Evolutionary conservation across 192 early-diverging fungal species (phyloP).

Genomic region (Linnemannia exigua): DNA sequence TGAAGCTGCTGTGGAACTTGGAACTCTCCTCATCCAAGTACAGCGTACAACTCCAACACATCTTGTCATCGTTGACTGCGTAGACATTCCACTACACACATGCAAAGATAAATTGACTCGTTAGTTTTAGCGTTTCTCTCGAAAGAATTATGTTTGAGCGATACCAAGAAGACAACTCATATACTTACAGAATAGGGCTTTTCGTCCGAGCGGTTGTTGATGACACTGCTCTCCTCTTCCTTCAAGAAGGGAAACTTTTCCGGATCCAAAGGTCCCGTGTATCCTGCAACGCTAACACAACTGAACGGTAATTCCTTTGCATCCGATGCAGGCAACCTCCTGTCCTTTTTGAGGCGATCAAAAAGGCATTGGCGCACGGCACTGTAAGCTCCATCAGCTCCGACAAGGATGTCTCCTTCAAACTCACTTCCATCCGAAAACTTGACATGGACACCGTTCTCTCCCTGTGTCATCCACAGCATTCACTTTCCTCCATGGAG

Average conservation of each 20-base stretch:
- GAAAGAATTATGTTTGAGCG: too few relatives aligned
- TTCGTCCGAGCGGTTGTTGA: background rate
- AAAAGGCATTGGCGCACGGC: conserved; percentile 19
- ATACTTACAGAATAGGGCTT: conserved; percentile 15
- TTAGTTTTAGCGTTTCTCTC: background rate
- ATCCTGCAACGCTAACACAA: conserved; percentile 15
- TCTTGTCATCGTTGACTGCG: background rate
- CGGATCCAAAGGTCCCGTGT: conserved; percentile 3
- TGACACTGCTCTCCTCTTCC: background rate
- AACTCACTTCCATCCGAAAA: too few relatives aligned
- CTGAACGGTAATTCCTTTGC: background rate
- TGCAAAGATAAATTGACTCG: too few relatives aligned
- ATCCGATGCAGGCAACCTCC: conserved; percentile 8
- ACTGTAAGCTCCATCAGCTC: conserved; percentile 22
- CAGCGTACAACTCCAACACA: background rate
- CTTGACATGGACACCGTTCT: too few relatives aligned
- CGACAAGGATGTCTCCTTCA: conserved; percentile 29
- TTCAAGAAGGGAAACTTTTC: conserved; percentile 8
- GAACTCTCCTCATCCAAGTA: background rate
- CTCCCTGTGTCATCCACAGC: too few relatives aligned
- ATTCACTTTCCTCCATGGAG: too few relatives aligned
- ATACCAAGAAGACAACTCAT: too few relatives aligned
- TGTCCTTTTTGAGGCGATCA: background rate
- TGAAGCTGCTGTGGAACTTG: background rate
- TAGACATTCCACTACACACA: conserved; percentile 8